These are phyloP conservation scores for Malassezia pachydermatis DNA, from an alignment of 1,284 basidiomycete species.

Conservation along the genomic window DNA sequence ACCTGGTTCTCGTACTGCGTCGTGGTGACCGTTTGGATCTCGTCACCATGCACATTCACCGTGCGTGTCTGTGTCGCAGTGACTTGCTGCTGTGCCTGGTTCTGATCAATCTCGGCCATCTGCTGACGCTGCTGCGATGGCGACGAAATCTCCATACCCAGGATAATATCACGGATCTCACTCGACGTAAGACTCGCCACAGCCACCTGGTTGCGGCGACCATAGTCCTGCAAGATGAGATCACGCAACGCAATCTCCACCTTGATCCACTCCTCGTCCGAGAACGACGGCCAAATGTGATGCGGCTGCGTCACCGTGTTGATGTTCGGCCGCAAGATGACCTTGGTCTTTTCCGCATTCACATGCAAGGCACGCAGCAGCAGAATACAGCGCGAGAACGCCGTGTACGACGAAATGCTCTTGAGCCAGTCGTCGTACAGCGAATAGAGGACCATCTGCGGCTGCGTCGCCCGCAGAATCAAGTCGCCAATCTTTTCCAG, in stretches of 20 bases:
- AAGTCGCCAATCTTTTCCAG: constrained; percentile 99
- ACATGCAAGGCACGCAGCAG: constrained; percentile 92
- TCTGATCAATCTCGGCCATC: constrained; percentile 97
- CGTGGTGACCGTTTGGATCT: constrained; percentile 89
- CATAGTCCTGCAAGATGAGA: constrained; percentile 67
- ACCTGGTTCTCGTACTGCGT: constrained; percentile 96
- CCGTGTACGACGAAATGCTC: constrained; percentile 96
- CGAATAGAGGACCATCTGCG: constrained; percentile 98
- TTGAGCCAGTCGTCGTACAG: constrained; percentile 99
- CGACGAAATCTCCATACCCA: constrained; percentile 77
- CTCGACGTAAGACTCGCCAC: constrained; percentile 90
- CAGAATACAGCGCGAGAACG: constrained; percentile 92
- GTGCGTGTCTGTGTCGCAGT: constrained; percentile 95
- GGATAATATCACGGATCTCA: constrained; percentile 59
- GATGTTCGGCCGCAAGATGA: constrained; percentile 51
- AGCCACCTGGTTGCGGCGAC: constrained; percentile 97
- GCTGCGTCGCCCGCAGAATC: constrained; percentile 89
- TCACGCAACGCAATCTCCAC: constrained; percentile 82
- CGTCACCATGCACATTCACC: constrained; percentile 93
- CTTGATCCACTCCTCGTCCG: constrained; percentile 97
- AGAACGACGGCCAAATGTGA: constrained; percentile 88
- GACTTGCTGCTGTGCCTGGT: constrained; percentile 77
- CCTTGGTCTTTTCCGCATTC: constrained; percentile 97
- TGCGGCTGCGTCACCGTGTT: constrained; percentile 87
- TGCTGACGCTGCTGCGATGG: constrained; percentile 78